A percentile compares a stretch with the other conserved stretches of the same genome.
Conservation (phyloP, 1,139 yeast genomes). For the Eremothecium gossypii region DNA sequence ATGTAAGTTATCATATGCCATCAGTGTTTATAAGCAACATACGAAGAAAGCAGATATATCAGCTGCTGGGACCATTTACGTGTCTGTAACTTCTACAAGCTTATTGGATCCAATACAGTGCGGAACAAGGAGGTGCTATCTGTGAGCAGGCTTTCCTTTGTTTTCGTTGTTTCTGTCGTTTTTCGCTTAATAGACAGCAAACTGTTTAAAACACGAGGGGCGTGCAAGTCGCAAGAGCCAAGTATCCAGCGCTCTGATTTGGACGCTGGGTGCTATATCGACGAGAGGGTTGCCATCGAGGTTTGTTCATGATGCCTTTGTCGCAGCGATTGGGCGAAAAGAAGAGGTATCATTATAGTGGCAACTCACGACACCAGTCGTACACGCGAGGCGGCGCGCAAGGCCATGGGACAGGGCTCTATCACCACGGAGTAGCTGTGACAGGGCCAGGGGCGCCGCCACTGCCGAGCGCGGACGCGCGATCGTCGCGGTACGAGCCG, state of each 20-base stretch:
- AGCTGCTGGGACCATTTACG: too few relatives aligned
- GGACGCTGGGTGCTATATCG: too few relatives aligned
- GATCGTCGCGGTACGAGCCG: constrained; percentile 24
- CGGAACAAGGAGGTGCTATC: too few relatives aligned
- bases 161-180: neutral
- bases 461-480: constrained; percentile 5
- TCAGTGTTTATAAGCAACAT: too few relatives aligned
- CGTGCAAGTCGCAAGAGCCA: too few relatives aligned
- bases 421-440: neutral
- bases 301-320: constrained; percentile 5
- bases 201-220: neutral
- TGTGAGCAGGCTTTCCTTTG: neutral
- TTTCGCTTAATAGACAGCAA: neutral
- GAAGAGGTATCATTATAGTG: constrained; percentile 25
- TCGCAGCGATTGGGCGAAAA: constrained; percentile 24
- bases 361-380: constrained; percentile 19
- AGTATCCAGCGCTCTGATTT: too few relatives aligned
- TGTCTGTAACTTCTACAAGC: too few relatives aligned
- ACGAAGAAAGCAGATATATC: too few relatives aligned
- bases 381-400: constrained; percentile 9
- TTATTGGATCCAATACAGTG: too few relatives aligned
- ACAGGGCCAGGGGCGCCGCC: neutral
- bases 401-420: neutral
- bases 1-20: too few relatives aligned
- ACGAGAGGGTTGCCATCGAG: too few relatives aligned